These are phyloP conservation scores for Aristolochia californica DNA, from an alignment of 164 flowering plant species.

Conservation along the genomic window DNA sequence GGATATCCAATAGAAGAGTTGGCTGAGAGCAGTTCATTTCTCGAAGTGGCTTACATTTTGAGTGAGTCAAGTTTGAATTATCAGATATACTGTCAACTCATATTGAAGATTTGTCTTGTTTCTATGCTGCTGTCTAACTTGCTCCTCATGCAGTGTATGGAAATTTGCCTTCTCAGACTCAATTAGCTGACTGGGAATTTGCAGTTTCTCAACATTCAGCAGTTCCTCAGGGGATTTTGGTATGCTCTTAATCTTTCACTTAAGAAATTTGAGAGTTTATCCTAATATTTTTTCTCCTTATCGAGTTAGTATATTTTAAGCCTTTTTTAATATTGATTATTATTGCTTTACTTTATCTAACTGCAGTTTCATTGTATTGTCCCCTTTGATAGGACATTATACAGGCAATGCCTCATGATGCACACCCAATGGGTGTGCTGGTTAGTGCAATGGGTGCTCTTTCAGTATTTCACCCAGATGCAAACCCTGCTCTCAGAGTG, in stretches of 20 bases:
- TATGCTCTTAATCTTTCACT: conserved; percentile 11
- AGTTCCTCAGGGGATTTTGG: conserved; percentile 94
- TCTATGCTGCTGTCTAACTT: background rate
- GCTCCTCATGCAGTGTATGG: conserved; percentile 57
- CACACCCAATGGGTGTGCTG: conserved; percentile 97
- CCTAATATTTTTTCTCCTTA: background rate
- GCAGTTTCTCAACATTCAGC: conserved; percentile 94
- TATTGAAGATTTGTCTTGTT: background rate
- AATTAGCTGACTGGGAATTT: conserved; percentile 92
- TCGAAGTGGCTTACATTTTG: conserved; percentile 89
- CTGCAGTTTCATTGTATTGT: no score
- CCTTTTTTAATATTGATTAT: background rate
- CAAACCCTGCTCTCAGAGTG: conserved; percentile 93
- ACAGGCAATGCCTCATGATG: conserved; percentile 97
- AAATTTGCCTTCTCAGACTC: conserved; percentile 73
- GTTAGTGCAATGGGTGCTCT: conserved; percentile 96
- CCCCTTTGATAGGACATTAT: conserved; percentile 64
- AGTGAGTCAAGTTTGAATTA: conserved; percentile 20
- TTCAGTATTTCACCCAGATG: conserved; percentile 96
- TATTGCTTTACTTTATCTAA: conserved; percentile 1
- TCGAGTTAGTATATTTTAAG: no score
- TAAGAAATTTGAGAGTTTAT: background rate
- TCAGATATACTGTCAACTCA: background rate
- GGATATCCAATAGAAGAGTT: conserved; percentile 97
- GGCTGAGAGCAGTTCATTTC: conserved; percentile 79